phyloP scores from a whole-genome alignment of 768 basidiomycete genomes.

The Rhodosporidiobolus odoratus region DNA sequence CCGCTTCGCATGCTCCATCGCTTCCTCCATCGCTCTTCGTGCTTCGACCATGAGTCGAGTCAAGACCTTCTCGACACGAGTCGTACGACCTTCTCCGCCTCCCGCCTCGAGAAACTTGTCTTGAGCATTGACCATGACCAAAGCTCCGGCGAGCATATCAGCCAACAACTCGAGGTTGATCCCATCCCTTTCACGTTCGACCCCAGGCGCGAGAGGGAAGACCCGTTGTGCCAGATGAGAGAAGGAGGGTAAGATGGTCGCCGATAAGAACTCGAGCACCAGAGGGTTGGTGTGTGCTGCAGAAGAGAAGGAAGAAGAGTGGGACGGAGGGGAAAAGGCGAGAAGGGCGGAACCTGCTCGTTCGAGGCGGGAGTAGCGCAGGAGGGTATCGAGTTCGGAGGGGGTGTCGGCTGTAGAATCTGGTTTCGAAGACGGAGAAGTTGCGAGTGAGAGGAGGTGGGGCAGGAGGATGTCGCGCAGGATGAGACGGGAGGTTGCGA shows the following conservation, averaged over 20 bases:
- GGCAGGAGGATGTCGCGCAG: constrained; percentile 2
- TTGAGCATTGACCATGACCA: too few species aligned
- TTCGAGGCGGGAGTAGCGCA: neutral
- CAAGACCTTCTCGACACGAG: too few species aligned
- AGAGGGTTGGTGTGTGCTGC: neutral
- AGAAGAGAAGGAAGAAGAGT: neutral
- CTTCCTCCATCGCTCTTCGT: neutral
- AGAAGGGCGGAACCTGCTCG: neutral
- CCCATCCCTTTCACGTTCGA: neutral
- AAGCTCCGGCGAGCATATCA: neutral
- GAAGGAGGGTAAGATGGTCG: neutral
- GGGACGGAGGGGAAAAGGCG: neutral
- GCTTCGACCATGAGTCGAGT: too few species aligned
- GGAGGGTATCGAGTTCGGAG: neutral
- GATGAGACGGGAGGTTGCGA: neutral
- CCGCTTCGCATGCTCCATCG: neutral
- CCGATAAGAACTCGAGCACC: neutral
- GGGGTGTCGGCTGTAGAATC: neutral
- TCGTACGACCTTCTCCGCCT: too few species aligned
- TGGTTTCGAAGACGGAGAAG: too few species aligned
- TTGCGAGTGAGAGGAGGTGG: neutral
- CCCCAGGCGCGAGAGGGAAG: neutral
- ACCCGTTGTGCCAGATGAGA: neutral
- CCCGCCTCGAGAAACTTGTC: too few species aligned
- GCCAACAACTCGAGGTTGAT: neutral